Evolutionary conservation across 768 basidiomycete genomes (phyloP).

Genomic region (Suillus subaureus): DNA sequence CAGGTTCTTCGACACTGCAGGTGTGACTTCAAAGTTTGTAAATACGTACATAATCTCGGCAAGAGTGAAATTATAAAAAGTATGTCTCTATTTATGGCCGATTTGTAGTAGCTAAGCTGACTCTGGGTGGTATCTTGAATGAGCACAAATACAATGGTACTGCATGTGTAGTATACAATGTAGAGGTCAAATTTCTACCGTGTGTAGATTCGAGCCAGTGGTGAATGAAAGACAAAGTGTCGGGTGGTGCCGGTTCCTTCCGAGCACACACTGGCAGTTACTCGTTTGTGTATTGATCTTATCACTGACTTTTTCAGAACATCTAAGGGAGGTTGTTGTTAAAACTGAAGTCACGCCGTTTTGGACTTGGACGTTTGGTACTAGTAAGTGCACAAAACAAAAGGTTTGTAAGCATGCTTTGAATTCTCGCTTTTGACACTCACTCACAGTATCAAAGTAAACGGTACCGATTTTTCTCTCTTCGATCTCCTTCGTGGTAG

Average conservation of each 20-base stretch:
- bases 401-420: not conserved
- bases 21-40: not conserved
- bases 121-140: too few species aligned
- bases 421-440: not conserved
- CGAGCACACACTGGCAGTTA: too few species aligned
- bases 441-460: not conserved
- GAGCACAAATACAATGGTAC: too few species aligned
- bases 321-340: not conserved
- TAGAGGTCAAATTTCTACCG: too few species aligned
- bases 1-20: not conserved
- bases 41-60: too few species aligned
- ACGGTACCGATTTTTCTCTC: slow-evolving; percentile 16
- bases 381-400: not conserved
- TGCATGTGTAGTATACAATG: too few species aligned
- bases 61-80: too few species aligned
- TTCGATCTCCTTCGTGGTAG: slow-evolving; percentile 30
- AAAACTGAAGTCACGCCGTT: not conserved
- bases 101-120: too few species aligned
- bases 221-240: not conserved
- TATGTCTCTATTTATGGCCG: too few species aligned
- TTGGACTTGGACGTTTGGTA: not conserved
- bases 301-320: not conserved
- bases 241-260: not conserved
- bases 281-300: not conserved
- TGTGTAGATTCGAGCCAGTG: not conserved